phyloP scores from a whole-genome alignment of 805 yeast species.

The Candida germanica region DNA sequence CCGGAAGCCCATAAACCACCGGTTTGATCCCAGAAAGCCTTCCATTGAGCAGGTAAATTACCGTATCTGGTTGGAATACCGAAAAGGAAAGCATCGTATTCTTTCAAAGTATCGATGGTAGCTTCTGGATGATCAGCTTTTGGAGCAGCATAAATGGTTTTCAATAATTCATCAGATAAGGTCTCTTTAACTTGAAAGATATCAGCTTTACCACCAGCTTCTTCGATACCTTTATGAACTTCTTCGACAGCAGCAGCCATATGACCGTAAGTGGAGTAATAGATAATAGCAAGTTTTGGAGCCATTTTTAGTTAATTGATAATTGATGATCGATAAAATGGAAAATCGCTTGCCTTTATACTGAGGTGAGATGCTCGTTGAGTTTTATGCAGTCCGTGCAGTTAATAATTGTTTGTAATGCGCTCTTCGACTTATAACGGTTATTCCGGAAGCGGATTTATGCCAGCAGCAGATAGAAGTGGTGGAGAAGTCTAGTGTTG shows the following conservation, averaged over 20 bases:
- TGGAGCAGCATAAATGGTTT: constrained; percentile 16
- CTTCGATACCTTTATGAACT: constrained; percentile 62
- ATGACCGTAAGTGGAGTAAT: constrained; percentile 80
- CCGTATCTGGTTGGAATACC: constrained; percentile 86
- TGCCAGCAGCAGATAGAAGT: no score
- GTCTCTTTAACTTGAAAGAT: constrained; percentile 69
- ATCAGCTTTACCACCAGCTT: constrained; percentile 65
- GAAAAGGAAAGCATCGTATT: constrained; percentile 72
- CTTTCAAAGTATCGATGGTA: constrained; percentile 50
- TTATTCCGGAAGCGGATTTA: no score
- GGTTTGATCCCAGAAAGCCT: constrained; percentile 74
- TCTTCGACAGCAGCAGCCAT: constrained; percentile 63
- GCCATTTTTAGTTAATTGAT: constrained; percentile 7
- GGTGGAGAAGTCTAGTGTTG: no score
- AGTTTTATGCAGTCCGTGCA: no score
- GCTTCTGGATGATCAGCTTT: constrained; percentile 51
- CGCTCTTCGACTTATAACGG: no score
- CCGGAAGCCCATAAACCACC: constrained; percentile 77
- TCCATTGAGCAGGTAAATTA: constrained; percentile 73
- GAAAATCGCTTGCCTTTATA: no score
- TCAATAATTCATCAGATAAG: constrained; percentile 16
- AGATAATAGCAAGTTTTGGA: constrained; percentile 35
- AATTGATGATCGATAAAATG: no score
- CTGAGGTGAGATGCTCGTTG: no score
- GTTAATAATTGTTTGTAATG: no score